phyloP scores from a whole-genome alignment of 192 early-diverging fungal species.

The Radiomyces spectabilis region DNA sequence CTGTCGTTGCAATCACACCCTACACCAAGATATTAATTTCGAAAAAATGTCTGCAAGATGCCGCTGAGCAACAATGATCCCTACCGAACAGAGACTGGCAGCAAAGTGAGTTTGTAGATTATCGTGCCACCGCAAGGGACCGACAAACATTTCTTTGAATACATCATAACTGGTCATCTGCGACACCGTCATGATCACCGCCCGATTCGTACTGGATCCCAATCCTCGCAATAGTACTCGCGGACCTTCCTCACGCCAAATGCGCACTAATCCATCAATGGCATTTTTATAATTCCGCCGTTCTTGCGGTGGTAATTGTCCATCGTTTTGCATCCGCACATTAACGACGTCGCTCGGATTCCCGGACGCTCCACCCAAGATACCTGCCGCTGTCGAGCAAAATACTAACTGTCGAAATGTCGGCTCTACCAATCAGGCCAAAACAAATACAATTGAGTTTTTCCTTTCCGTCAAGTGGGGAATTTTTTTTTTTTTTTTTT shows the following conservation, averaged over 20 bases:
- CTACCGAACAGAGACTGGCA: conserved; percentile 63
- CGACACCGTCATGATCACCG: conserved; percentile 74
- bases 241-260: conserved; percentile 69
- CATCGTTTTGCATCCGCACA: conserved; percentile 78
- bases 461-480: too few species aligned
- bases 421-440: conserved; percentile 15
- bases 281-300: conserved; percentile 73
- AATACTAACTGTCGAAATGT: conserved; percentile 29
- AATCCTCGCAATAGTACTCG: conserved; percentile 81
- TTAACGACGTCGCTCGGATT: conserved; percentile 77
- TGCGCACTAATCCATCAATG: conserved; percentile 64
- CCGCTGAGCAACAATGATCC: too few species aligned
- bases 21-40: conserved; percentile 7
- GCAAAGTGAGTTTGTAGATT: conserved; percentile 61
- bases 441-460: too few species aligned
- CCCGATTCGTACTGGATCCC: conserved; percentile 81
- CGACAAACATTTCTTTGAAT: conserved; percentile 62
- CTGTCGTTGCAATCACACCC: conserved; percentile 68
- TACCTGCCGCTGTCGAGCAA: conserved; percentile 38
- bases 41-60: conserved; percentile 3
- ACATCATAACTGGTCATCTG: conserved; percentile 73
- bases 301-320: conserved; percentile 49
- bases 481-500: too few species aligned
- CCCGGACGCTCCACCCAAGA: conserved; percentile 60
- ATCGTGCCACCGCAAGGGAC: conserved; percentile 52